A percentile compares a stretch with the other conserved stretches of the same genome.
These are phyloP conservation scores for Bromus sterilis DNA, from an alignment of 176 grass and related monocot species.

Conservation along the genomic window DNA sequence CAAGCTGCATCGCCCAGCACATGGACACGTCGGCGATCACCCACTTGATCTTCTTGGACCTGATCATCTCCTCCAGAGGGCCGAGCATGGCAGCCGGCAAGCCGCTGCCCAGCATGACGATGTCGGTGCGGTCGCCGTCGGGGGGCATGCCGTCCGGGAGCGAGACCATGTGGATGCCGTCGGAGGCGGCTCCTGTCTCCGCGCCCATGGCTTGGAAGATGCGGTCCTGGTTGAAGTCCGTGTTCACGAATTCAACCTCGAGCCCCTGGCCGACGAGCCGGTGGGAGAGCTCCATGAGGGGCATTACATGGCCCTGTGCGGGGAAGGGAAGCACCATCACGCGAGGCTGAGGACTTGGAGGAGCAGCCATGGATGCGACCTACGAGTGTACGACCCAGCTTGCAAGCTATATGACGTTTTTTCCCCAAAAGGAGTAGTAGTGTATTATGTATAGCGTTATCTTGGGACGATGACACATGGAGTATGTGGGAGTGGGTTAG, in stretches of 20 bases:
- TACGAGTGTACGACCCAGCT: too few relatives aligned
- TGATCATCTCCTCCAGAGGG: constrained; percentile 34
- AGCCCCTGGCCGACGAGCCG: constrained; percentile 32
- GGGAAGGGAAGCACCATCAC: constrained; percentile 39
- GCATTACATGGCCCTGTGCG: constrained; percentile 46
- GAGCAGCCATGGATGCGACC: constrained; percentile 8
- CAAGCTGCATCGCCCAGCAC: constrained; percentile 27
- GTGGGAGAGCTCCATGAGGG: constrained; percentile 54
- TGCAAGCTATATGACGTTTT: too few relatives aligned
- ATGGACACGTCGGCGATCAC: constrained; percentile 47
- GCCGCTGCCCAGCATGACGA: constrained; percentile 9
- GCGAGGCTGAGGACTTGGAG: background rate
- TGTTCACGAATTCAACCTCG: constrained; percentile 27
- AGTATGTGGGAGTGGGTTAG: too few relatives aligned
- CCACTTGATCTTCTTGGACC: constrained; percentile 31
- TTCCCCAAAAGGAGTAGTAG: too few relatives aligned
- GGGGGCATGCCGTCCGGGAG: constrained; percentile 55
- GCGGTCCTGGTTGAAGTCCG: constrained; percentile 38
- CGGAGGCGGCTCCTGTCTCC: constrained; percentile 7
- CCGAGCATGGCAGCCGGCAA: constrained; percentile 16
- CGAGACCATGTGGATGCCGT: constrained; percentile 42
- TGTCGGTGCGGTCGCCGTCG: constrained; percentile 37
- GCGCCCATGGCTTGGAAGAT: constrained; percentile 5
- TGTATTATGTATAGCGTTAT: too few relatives aligned
- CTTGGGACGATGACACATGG: too few relatives aligned